Conservation (phyloP, 345 rosid genomes). For the Corchorus capsularis region DNA sequence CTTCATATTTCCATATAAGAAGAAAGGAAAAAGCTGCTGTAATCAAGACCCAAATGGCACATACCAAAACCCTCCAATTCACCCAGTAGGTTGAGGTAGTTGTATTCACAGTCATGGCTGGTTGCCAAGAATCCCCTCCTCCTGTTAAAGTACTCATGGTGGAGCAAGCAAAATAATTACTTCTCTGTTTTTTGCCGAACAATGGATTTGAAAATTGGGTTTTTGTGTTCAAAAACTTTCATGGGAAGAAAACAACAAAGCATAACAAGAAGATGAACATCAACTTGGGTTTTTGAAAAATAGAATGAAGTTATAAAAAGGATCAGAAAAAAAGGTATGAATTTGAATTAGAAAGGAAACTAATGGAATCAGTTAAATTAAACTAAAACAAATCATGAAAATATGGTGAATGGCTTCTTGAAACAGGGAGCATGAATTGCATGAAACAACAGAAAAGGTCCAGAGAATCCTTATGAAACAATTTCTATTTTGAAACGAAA, state of each 20-base stretch:
- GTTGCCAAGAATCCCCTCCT: slow-evolving; percentile 58
- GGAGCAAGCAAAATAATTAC: slow-evolving; percentile 11
- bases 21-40: slow-evolving; percentile 39
- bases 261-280: slow-evolving; percentile 6
- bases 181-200: slow-evolving; percentile 10
- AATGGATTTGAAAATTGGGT: slow-evolving; percentile 4
- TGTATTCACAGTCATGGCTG: slow-evolving; percentile 61
- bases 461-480: not conserved
- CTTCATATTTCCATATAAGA: slow-evolving; percentile 72
- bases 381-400: slow-evolving; percentile 4
- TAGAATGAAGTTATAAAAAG: not conserved
- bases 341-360: not conserved
- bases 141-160: slow-evolving; percentile 51
- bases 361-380: not conserved
- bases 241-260: not conserved
- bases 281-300: slow-evolving; percentile 8
- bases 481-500: not conserved
- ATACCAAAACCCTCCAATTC: slow-evolving; percentile 88
- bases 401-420: not conserved
- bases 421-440: not conserved
- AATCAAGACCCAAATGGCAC: slow-evolving; percentile 57
- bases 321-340: not conserved
- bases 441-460: slow-evolving; percentile 8
- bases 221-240: slow-evolving; percentile 3
- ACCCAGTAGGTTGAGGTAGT: slow-evolving; percentile 74